Base-by-base conservation (phyloP, 2,329 filamentous ascomycete species). In the Neobulgaria alba region DNA sequence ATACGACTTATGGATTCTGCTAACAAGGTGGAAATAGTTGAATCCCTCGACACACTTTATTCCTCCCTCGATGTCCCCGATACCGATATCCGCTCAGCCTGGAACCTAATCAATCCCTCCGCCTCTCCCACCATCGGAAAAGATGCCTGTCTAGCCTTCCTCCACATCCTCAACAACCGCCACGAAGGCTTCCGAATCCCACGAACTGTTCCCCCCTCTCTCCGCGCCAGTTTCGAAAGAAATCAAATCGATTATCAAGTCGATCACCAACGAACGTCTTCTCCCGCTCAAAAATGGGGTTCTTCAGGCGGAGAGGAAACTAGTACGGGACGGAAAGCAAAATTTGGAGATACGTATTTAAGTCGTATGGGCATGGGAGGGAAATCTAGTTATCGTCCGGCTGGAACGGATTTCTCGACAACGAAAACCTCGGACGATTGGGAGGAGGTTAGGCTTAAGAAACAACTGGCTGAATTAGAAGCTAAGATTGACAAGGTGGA, bases 181-280 rank as follows among this genome's bases (percentile, higher is more conserved):
- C 90, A 95, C 63, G 90, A 96, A 60, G 92, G 92, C 29, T 95
- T 79, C 72, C 82, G 92, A 46, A 93, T 98, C 59, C 92, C 92
- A 30, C 82, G 92, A 55, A 84, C 79, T 20, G 86, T 98, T 9
- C 92, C 92, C 1, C 85, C 90, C 1, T 92, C 85, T n/a, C 75
- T 98, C 30, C 81, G 92, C 29, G 73, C 87, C 20, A 90, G 82
- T 45, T 98, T 98, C 58, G 90, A 98, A 67, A 84, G 87, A 59
- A 94, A 93, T 60, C 79, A 94, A 62, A 96, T 98, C 61, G 88
- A 95, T 65, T 98, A 96, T 67, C 86, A 95, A 58, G 62, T 96
- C 45, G 87, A 93, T 62, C 82, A 83, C 56, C 76, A 83, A 48
- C 71, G 73, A 42, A 70, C 72, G 23, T 65, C 69, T n/a, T 67